Conservation (phyloP, 192 early-diverging fungal genomes). For the Chytriomyces sp. region DNA sequence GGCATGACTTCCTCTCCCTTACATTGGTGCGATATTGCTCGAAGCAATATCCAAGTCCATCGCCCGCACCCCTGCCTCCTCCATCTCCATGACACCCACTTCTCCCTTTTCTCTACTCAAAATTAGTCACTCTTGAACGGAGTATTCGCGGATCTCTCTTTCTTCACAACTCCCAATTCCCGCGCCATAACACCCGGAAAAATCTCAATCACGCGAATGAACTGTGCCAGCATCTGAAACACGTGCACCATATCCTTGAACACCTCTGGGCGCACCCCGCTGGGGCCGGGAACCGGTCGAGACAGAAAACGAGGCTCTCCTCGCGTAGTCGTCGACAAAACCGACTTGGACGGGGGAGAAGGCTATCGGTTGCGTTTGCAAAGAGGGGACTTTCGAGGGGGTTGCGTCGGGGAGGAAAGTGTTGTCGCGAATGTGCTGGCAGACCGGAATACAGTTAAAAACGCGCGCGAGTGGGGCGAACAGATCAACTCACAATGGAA, state of each 20-base stretch:
- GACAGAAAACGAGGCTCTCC: slow-evolving; percentile 44
- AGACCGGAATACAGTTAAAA: background rate
- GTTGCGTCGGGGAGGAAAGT: slow-evolving; percentile 31
- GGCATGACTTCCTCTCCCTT: too few species aligned
- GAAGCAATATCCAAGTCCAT: too few species aligned
- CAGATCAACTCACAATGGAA: slow-evolving; percentile 23
- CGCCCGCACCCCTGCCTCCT: too few species aligned
- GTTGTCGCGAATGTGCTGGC: slow-evolving; percentile 37
- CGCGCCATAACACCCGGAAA: slow-evolving; percentile 18
- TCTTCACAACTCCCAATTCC: too few species aligned
- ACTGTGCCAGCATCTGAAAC: slow-evolving; percentile 44
- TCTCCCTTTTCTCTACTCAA: too few species aligned
- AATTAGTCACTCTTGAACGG: too few species aligned
- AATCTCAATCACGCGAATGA: slow-evolving; percentile 21
- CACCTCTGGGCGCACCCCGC: slow-evolving; percentile 44
- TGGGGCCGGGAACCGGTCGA: slow-evolving; percentile 10
- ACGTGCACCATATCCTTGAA: slow-evolving; percentile 53
- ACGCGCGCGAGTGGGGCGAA: background rate
- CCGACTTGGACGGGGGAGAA: slow-evolving; percentile 52
- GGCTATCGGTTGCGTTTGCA: slow-evolving; percentile 34
- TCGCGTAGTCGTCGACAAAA: slow-evolving; percentile 49
- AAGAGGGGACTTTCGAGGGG: slow-evolving; percentile 50
- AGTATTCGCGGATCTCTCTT: too few species aligned
- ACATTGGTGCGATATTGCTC: too few species aligned
- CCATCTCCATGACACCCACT: too few species aligned